Percentiles rank a stretch among this genome's conserved stretches.
Evolutionary conservation across 2,329 filamentous ascomycete species (phyloP).

Genomic region (Hymenoscyphus albidus): DNA sequence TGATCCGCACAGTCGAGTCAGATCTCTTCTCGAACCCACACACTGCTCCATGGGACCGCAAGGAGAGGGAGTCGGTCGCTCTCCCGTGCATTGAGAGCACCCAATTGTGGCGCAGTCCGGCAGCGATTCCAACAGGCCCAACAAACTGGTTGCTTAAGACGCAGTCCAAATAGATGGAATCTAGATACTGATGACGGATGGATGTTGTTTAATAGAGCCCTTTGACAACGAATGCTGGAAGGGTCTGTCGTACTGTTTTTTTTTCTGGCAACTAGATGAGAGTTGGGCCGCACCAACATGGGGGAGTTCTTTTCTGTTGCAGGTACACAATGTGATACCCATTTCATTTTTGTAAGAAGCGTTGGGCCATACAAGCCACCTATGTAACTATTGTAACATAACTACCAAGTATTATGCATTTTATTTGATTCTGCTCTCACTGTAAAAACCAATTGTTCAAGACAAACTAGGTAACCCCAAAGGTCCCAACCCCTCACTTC

Average conservation of each 20-base stretch:
- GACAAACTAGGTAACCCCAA: background rate
- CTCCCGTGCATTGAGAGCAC: conserved; percentile 20
- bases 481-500: background rate
- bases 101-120: conserved; percentile 23
- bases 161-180: conserved; percentile 21
- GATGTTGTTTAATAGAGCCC: background rate
- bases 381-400: conserved; percentile 10
- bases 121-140: conserved; percentile 16
- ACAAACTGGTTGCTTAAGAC: conserved; percentile 26
- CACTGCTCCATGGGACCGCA: conserved; percentile 21
- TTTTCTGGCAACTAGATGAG: background rate
- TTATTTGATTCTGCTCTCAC: background rate
- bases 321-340: conserved; percentile 4
- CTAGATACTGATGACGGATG: conserved; percentile 22
- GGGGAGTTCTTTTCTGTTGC: background rate
- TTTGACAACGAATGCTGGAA: background rate
- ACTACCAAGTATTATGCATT: conserved; percentile 4
- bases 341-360: conserved; percentile 7
- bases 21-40: conserved; percentile 20
- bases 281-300: background rate
- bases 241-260: background rate
- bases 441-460: background rate
- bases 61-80: conserved; percentile 16
- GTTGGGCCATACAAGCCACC: background rate
- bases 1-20: background rate